Conservation (phyloP, 805 yeast species). For the Kuraishia borneana region DNA sequence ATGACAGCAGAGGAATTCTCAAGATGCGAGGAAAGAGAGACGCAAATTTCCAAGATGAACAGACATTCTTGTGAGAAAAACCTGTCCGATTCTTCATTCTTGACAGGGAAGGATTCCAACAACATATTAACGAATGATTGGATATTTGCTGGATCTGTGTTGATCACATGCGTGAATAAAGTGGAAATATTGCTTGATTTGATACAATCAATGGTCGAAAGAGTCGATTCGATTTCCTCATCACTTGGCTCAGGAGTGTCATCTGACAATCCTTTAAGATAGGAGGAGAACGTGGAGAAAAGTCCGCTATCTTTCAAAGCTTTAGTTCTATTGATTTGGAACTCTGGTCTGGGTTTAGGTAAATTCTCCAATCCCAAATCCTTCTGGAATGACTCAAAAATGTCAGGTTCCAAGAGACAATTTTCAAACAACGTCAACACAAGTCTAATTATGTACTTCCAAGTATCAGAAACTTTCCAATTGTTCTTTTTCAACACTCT, state of each 20-base stretch:
- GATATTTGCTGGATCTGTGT: slow-evolving; percentile 22
- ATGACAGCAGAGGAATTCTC: slow-evolving; percentile 12
- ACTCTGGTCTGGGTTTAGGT: slow-evolving; percentile 55
- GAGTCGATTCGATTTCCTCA: slow-evolving; percentile 80
- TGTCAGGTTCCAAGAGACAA: slow-evolving; percentile 56
- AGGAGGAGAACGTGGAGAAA: slow-evolving; percentile 86
- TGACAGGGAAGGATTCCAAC: slow-evolving; percentile 20
- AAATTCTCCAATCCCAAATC: slow-evolving; percentile 40
- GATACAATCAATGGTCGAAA: slow-evolving; percentile 76
- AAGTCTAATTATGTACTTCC: slow-evolving; percentile 52
- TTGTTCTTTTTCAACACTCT: slow-evolving; percentile 55
- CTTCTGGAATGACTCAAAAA: slow-evolving; percentile 55
- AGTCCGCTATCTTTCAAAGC: slow-evolving; percentile 66
- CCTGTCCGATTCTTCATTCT: slow-evolving; percentile 15
- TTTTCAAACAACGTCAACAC: slow-evolving; percentile 59
- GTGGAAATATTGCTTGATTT: slow-evolving; percentile 52
- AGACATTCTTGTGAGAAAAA: slow-evolving; percentile 16
- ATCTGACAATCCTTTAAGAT: slow-evolving; percentile 77
- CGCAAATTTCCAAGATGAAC: slow-evolving; percentile 19
- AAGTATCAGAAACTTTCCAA: slow-evolving; percentile 33
- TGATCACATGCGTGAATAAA: slow-evolving; percentile 41
- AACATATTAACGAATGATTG: slow-evolving; percentile 20
- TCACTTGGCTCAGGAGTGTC: slow-evolving; percentile 88
- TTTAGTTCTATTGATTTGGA: slow-evolving; percentile 48
- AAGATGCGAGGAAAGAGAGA: slow-evolving; percentile 14